Conservation (phyloP, 768 basidiomycete genomes). For the Suillus sp. region DNA sequence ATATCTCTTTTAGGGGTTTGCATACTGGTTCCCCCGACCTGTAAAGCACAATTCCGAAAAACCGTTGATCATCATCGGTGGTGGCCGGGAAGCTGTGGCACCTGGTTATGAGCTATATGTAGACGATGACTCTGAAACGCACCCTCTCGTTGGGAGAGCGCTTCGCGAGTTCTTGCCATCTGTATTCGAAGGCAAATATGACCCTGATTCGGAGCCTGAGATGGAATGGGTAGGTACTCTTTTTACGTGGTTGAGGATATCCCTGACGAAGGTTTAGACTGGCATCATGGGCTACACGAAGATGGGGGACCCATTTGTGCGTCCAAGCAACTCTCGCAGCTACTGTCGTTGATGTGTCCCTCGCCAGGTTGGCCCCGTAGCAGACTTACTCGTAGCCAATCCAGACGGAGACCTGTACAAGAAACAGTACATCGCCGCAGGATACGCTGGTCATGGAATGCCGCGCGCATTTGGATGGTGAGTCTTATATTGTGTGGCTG, state of each 20-base stretch:
- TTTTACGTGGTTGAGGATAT: background rate
- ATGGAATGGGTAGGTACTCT: conserved; percentile 73
- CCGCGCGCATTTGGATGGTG: conserved; percentile 66
- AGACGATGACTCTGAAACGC: conserved; percentile 59
- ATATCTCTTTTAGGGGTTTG: conserved; percentile 42
- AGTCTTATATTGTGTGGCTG: conserved; percentile 1
- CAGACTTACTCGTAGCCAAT: conserved; percentile 1
- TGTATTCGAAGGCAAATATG: conserved; percentile 57
- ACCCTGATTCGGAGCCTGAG: conserved; percentile 45
- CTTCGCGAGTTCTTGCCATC: conserved; percentile 63
- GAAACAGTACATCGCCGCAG: conserved; percentile 69
- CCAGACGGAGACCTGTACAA: conserved; percentile 25
- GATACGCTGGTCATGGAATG: conserved; percentile 77
- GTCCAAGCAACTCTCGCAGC: conserved; percentile 24
- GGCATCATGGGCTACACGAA: conserved; percentile 82
- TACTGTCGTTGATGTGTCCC: background rate
- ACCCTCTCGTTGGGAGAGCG: conserved; percentile 46
- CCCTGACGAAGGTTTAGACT: conserved; percentile 45
- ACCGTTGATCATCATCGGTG: conserved; percentile 75
- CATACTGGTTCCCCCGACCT: conserved; percentile 86
- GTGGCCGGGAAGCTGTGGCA: conserved; percentile 49
- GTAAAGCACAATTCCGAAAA: conserved; percentile 30
- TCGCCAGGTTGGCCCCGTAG: conserved; percentile 9
- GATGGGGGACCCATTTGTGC: conserved; percentile 65
- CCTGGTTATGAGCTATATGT: conserved; percentile 52